These are phyloP conservation scores for Passalora sequoiae DNA, from an alignment of 2,329 filamentous ascomycete species.

Conservation along the genomic window DNA sequence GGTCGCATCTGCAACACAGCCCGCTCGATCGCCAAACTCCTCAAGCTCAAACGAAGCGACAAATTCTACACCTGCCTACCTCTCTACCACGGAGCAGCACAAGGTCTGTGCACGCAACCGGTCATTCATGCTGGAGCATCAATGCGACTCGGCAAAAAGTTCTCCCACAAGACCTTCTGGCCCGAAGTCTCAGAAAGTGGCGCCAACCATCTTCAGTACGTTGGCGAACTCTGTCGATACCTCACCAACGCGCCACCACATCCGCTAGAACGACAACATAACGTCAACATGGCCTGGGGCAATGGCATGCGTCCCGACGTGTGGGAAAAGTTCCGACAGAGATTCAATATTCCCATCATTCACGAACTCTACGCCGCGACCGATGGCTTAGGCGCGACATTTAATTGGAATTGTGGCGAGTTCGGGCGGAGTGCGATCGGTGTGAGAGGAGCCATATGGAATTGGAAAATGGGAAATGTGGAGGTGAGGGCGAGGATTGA, in stretches of 20 bases:
- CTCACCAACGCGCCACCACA: constrained; percentile 61
- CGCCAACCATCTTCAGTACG: constrained; percentile 75
- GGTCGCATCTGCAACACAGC: constrained; percentile 24
- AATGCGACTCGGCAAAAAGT: constrained; percentile 68
- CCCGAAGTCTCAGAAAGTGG: constrained; percentile 62
- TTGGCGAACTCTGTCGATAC: constrained; percentile 80
- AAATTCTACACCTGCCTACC: constrained; percentile 60
- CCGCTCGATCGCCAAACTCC: constrained; percentile 60
- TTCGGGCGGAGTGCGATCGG: constrained; percentile 27
- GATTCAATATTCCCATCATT: constrained; percentile 46
- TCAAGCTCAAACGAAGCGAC: constrained; percentile 58
- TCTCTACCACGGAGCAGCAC: constrained; percentile 73
- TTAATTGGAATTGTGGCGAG: constrained; percentile 27
- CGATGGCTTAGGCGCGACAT: constrained; percentile 28
- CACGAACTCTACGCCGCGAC: constrained; percentile 36
- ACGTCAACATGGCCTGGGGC: constrained; percentile 66
- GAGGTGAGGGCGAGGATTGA: constrained; percentile 63
- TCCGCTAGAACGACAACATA: constrained; percentile 65
- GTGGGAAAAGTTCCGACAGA: constrained; percentile 57
- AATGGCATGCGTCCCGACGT: constrained; percentile 80
- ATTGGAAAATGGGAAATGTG: constrained; percentile 17
- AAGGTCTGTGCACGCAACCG: constrained; percentile 61
- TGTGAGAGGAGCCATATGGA: constrained; percentile 25
- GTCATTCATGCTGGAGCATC: constrained; percentile 56
- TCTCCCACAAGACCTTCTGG: constrained; percentile 74